Percentiles rank a stretch among this genome's conserved stretches.
These are phyloP conservation scores for Globisporangium heterothallicum DNA, from an alignment of 352 stramenopile genomes.

Conservation along the genomic window DNA sequence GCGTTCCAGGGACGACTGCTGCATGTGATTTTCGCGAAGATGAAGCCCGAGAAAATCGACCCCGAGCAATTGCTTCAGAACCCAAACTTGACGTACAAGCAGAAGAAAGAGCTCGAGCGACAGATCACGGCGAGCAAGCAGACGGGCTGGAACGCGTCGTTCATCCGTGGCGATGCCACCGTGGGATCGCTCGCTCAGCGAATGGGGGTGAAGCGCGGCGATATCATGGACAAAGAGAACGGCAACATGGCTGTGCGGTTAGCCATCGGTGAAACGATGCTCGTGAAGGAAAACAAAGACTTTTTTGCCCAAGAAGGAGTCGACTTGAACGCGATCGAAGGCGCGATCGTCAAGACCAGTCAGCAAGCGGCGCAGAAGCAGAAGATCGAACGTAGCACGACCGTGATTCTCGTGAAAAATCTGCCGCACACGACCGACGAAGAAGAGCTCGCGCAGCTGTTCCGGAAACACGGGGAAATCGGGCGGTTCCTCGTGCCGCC, in stretches of 20 bases:
- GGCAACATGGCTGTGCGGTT: constrained; percentile 97
- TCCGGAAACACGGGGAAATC: constrained; percentile 88
- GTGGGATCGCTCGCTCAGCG: constrained; percentile 74
- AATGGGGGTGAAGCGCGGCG: constrained; percentile 90
- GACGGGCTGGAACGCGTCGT: constrained; percentile 95
- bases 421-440: constrained; percentile 92
- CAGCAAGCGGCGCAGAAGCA: constrained; percentile 29
- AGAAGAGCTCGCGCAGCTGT: constrained; percentile 94
- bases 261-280: constrained; percentile 96
- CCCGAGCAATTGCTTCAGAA: constrained; percentile 51
- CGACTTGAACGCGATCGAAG: constrained; percentile 92
- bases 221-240: constrained; percentile 93
- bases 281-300: constrained; percentile 97
- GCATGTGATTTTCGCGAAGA: constrained; percentile 90
- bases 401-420: constrained; percentile 97
- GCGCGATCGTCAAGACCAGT: constrained; percentile 50
- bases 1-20: constrained; percentile 96
- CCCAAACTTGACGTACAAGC: constrained; percentile 82
- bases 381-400: constrained; percentile 90
- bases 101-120: constrained; percentile 88
- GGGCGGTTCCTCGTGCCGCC: constrained; percentile 87
- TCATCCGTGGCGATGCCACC: constrained; percentile 67
- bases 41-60: constrained; percentile 59
- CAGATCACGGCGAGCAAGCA: constrained; percentile 74
- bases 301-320: constrained; percentile 95